A percentile compares a stretch with the other conserved stretches of the same genome.
Evolutionary conservation across 75 land plant genomes (phyloP).

Genomic region (Larix kaempferi): DNA sequence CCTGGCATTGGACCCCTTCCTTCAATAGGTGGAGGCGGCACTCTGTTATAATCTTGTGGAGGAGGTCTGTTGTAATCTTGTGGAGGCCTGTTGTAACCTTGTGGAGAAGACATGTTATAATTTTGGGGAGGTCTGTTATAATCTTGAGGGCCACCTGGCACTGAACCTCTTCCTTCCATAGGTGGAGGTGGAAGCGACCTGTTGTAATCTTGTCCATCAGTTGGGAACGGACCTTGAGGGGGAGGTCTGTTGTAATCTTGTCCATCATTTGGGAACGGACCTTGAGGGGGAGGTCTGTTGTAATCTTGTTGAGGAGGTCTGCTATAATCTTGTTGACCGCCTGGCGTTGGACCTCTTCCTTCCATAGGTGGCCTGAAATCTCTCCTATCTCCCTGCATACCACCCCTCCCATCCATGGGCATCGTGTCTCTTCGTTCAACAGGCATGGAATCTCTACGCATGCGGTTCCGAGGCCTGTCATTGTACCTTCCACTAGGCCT

Average conservation of each 20-base stretch:
- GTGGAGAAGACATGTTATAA: background rate
- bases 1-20: background rate
- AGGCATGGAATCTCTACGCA: constrained; percentile 5
- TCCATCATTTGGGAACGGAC: background rate
- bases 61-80: background rate
- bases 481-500: constrained; percentile 8
- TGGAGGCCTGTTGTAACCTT: background rate
- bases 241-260: background rate
- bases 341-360: background rate
- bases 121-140: background rate
- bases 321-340: constrained; percentile 1
- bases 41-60: background rate
- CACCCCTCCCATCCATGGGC: background rate
- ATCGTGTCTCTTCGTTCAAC: constrained; percentile 5
- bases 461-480: constrained; percentile 6
- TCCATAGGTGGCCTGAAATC: constrained; percentile 8
- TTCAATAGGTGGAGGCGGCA: background rate
- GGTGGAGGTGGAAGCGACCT: too few relatives aligned
- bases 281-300: background rate
- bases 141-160: constrained; percentile 1
- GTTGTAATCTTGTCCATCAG: background rate
- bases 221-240: background rate
- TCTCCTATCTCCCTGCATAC: background rate
- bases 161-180: constrained; percentile 5
- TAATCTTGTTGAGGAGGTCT: background rate